Percentiles rank a stretch among this genome's conserved stretches.
Conservation (phyloP, 1,139 yeast genomes). For the Candida albicans region DNA sequence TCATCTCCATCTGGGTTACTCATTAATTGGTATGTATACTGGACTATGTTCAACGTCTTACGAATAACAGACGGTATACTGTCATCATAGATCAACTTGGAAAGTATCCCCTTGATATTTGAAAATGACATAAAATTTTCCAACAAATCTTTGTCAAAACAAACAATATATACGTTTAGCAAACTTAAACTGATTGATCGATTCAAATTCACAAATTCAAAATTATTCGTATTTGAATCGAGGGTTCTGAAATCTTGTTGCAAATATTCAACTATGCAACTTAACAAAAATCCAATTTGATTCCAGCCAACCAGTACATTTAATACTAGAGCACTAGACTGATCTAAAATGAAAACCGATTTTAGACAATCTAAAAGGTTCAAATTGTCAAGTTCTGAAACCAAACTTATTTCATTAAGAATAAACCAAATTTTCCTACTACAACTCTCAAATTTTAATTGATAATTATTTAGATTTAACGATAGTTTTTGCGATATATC, state of each 20-base stretch:
- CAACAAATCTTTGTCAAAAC: constrained; percentile 19
- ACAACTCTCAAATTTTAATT: constrained; percentile 32
- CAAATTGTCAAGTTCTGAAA: constrained; percentile 8
- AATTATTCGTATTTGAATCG: constrained; percentile 2
- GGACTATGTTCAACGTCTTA: constrained; percentile 22
- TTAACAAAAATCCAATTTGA: constrained; percentile 27
- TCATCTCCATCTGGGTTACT: constrained; percentile 9
- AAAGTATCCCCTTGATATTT: constrained; percentile 12
- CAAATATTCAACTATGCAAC: constrained; percentile 30
- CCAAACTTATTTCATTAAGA: constrained; percentile 16
- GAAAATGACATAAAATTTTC: constrained; percentile 20
- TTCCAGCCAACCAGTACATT: constrained; percentile 30
- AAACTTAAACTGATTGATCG: constrained; percentile 24
- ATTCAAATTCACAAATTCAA: constrained; percentile 14
- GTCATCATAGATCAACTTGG: constrained; percentile 5
- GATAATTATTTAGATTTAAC: constrained; percentile 22
- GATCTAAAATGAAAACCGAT: constrained; percentile 31
- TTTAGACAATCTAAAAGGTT: constrained; percentile 25
- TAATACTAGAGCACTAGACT: constrained; percentile 30
- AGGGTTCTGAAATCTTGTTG: constrained; percentile 6
- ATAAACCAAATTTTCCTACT: constrained; percentile 39
- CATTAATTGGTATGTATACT: constrained; percentile 17
- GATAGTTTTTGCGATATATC: constrained; percentile 35
- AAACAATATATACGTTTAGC: constrained; percentile 24
- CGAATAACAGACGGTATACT: constrained; percentile 15